Evolutionary conservation across 2,329 filamentous ascomycete genomes (phyloP).

Genomic region (Botrytis byssoidea): DNA sequence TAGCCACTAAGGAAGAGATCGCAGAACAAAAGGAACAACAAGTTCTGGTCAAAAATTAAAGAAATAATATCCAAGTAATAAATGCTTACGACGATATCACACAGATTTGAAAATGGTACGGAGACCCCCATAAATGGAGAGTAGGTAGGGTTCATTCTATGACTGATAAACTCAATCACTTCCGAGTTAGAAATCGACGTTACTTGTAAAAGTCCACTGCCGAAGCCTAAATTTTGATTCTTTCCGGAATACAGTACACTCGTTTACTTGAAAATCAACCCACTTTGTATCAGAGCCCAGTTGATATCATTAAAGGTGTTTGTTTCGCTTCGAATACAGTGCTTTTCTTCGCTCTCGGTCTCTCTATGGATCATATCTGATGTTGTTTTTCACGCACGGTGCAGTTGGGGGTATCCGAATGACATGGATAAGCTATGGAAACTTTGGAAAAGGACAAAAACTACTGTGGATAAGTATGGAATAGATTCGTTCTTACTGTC

Average conservation of each 20-base stretch:
- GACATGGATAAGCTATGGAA: constrained; percentile 3
- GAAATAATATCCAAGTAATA: background rate
- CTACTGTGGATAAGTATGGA: background rate
- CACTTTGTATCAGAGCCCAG: constrained; percentile 9
- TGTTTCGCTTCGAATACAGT: constrained; percentile 6
- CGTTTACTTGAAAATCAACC: background rate
- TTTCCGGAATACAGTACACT: background rate
- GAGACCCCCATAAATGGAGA: background rate
- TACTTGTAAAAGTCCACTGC: background rate
- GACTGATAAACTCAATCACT: background rate
- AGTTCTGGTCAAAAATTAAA: constrained; percentile 17
- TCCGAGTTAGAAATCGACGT: background rate
- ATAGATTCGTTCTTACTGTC: constrained; percentile 3
- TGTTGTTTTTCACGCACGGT: constrained; percentile 5
- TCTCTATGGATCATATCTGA: background rate
- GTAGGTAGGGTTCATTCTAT: background rate
- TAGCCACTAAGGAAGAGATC: constrained; percentile 7
- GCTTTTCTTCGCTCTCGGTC: constrained; percentile 3
- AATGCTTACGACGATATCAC: background rate
- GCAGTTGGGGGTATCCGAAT: background rate
- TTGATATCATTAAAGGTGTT: background rate
- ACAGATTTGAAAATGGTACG: background rate
- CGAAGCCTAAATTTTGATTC: background rate
- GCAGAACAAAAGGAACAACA: constrained; percentile 12
- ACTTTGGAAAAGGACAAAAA: background rate